Base-by-base conservation (phyloP, 1,139 yeast species). In the Geotrichum carabidarum region DNA sequence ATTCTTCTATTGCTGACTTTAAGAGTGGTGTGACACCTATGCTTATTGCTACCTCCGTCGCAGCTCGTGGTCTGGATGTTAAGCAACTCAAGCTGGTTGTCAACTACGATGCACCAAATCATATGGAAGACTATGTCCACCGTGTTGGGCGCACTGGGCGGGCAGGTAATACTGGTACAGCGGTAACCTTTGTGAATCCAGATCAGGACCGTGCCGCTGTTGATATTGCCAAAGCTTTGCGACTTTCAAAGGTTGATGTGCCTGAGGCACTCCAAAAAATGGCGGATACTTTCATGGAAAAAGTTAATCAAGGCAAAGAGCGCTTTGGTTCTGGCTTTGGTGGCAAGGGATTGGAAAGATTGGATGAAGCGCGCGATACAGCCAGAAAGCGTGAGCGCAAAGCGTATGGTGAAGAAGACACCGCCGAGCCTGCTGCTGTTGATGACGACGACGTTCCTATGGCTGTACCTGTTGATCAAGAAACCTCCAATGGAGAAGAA, bases 91-190 rank as follows among this genome's bases (percentile, higher is more conserved):
- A 82, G 55, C 70, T 90, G 45, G 98, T 93, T 1, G 75, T 93
- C 8, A 87, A 93, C 62, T 93, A 80, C 66, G 96, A 93, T 67
- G 84, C 96, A 0, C 96, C 97, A 0, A 86, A 79, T 60, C 96
- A 93, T 60, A 79, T 91, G 78, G 98, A 95, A 59, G 99, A 94
- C 67, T 93, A 93, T 65, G 95, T 94, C 6, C 99, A 93, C 70
- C 77, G 99, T 32, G 96, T 91, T 0, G 99, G 99, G 0, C 76
- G 99, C 60, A 94, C 99, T 0, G 99, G 98, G 0, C 76, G 99
- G 58, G 99, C 97, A 0, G 95, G 95, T 0, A 77, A 78, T 44
- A 68, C 69, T 0, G 99, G 99, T 0, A 78, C 80, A 0, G 96
- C 97, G 0, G 73, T 86, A 1, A 86, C 97, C 0, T 81, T 93